Evolutionary conservation across 2,329 filamentous ascomycete species (phyloP).

Genomic region (Coniochaeta pulveracea): DNA sequence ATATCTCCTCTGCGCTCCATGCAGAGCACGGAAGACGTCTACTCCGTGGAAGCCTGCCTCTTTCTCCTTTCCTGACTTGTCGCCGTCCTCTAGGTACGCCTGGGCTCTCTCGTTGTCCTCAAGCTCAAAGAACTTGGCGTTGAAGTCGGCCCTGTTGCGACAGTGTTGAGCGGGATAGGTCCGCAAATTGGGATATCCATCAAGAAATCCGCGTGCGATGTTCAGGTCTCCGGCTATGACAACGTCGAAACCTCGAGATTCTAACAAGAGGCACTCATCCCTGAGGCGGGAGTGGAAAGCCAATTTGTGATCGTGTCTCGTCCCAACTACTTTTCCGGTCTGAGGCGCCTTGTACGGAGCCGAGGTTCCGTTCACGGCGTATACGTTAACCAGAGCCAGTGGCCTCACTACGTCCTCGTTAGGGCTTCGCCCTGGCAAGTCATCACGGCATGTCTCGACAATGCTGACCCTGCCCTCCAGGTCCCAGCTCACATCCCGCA

Average conservation of each 20-base stretch:
- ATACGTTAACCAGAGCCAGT: constrained; percentile 38
- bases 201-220: constrained; percentile 23
- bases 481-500: constrained; percentile 35
- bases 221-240: constrained; percentile 42
- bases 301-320: constrained; percentile 38
- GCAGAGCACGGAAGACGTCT: constrained; percentile 34
- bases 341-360: constrained; percentile 29
- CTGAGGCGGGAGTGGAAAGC: constrained; percentile 32
- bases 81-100: constrained; percentile 7
- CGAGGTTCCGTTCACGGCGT: constrained; percentile 40
- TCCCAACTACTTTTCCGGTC: constrained; percentile 29
- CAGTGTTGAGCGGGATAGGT: constrained; percentile 33
- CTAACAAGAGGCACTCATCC: constrained; percentile 27
- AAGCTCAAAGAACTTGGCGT: constrained; percentile 29
- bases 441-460: constrained; percentile 20
- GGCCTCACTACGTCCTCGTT: constrained; percentile 11
- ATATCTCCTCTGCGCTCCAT: constrained; percentile 29
- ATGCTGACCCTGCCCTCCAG: constrained; percentile 38
- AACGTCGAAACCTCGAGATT: constrained; percentile 27
- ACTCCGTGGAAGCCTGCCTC: constrained; percentile 21
- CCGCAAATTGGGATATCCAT: constrained; percentile 32
- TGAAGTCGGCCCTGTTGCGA: constrained; percentile 38
- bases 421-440: neutral
- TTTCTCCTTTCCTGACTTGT: constrained; percentile 10
- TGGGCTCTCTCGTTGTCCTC: constrained; percentile 9